Percentiles rank a stretch among this genome's conserved stretches.
Evolutionary conservation across 805 yeast genomes (phyloP).

Genomic region (Candida anglica): DNA sequence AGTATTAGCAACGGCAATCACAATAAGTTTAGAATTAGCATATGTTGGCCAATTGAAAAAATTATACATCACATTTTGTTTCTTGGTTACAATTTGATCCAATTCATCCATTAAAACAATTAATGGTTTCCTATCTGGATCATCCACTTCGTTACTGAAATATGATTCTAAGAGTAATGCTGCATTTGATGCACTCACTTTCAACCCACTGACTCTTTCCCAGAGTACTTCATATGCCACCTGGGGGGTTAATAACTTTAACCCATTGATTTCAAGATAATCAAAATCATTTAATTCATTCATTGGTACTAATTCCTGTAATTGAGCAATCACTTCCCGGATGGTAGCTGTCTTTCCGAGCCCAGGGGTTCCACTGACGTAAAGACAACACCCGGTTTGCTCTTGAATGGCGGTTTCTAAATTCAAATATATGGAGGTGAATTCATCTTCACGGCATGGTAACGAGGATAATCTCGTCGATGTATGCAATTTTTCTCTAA

Average conservation of each 20-base stretch:
- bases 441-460: constrained; percentile 87
- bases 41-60: constrained; percentile 97
- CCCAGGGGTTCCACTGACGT: constrained; percentile 96
- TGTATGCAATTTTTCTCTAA: constrained; percentile 40
- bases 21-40: constrained; percentile 71
- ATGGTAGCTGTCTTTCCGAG: constrained; percentile 96
- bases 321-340: constrained; percentile 74
- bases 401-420: constrained; percentile 69
- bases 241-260: constrained; percentile 75
- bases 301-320: constrained; percentile 34
- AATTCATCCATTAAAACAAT: constrained; percentile 87
- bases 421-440: constrained; percentile 60
- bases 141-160: constrained; percentile 41
- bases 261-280: constrained; percentile 85
- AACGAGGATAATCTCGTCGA: constrained; percentile 47
- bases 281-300: constrained; percentile 47
- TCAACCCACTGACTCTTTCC: constrained; percentile 61
- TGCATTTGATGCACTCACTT: constrained; percentile 61
- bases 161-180: constrained; percentile 66
- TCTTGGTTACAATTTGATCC: constrained; percentile 82
- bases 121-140: constrained; percentile 44
- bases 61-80: constrained; percentile 87
- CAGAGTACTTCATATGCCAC: constrained; percentile 81
- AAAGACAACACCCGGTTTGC: constrained; percentile 76
- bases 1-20: constrained; percentile 92